phyloP scores from a whole-genome alignment of 352 stramenopile species.

The Pythium myriotylum region DNA sequence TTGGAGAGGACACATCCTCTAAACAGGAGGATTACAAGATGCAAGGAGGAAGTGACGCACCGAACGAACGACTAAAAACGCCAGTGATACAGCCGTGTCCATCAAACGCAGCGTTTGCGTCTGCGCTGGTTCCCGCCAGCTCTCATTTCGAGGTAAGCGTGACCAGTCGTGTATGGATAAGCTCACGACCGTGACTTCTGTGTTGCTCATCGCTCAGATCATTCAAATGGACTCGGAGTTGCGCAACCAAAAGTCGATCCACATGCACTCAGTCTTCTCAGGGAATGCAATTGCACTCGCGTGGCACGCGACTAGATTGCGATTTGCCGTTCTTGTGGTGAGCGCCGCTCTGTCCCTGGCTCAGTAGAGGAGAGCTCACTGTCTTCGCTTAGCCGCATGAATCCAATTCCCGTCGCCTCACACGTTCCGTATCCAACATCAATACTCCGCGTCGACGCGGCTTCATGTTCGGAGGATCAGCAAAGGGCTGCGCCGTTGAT shows the following conservation, averaged over 20 bases:
- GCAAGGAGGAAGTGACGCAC: conserved; percentile 43
- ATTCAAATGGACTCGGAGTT: conserved; percentile 72
- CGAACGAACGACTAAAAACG: conserved; percentile 42
- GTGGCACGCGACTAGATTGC: conserved; percentile 54
- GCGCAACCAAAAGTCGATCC: conserved; percentile 64
- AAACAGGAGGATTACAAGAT: conserved; percentile 65
- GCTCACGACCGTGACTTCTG: no score
- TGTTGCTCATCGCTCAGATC: conserved; percentile 35
- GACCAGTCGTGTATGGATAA: no score
- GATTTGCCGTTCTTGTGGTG: conserved; percentile 63
- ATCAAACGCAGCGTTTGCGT: conserved; percentile 40
- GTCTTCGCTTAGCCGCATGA: conserved; percentile 51
- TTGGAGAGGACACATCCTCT: conserved; percentile 51
- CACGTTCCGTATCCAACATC: conserved; percentile 37
- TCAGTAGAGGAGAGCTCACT: not conserved
- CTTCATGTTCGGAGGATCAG: conserved; percentile 71
- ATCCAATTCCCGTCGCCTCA: conserved; percentile 41
- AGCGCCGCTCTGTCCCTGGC: conserved; percentile 3
- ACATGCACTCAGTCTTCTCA: conserved; percentile 57
- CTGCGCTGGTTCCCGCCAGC: conserved; percentile 47
- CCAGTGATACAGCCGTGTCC: conserved; percentile 41
- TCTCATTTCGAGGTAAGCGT: conserved; percentile 59
- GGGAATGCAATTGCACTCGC: conserved; percentile 61
- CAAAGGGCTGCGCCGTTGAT: conserved; percentile 27
- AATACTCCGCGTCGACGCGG: conserved; percentile 44